Evolutionary conservation across 176 grass and related monocot genomes (phyloP), one percentile per base, ranked within the genome.

Genomic region (Alopecurus myosuroides): DNA sequence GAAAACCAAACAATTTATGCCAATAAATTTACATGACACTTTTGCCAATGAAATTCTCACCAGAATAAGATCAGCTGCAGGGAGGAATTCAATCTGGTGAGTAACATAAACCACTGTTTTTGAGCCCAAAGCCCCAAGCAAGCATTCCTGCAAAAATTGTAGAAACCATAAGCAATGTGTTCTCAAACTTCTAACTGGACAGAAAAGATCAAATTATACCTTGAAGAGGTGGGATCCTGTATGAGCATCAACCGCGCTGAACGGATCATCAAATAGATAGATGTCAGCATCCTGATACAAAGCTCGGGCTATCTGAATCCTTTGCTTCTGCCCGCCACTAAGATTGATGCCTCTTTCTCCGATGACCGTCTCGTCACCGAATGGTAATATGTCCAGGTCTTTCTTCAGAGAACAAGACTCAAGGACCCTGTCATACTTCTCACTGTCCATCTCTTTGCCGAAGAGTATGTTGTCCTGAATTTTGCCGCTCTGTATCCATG

Each of bases 31-130:
- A 9, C 7, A 88, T 72, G 37, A 18, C 70, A 41, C 4, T 9
- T 60, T 56, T 51, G 3, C 28, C 19, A 34, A 80, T 19, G 7
- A 88, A 86, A 57, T 72, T 79, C 73, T 93, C 67, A 98, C 96
- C 82, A 98, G 87, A 73, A 98, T 95, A 75, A 98, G 93, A 40
- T 98, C 91, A 63, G 95, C 91, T 56, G 93, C 63, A 5, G 95
- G 95, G 68, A 98, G 72, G 68, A 98, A 95, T 85, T 98, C 93
- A 69, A 98, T 82, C 78, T 98, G 95, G 63, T 98, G 95, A 9
- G 95, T 98, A 15, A 98, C 91, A 92, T 95, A 98, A 64, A 98
- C 88, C 46, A 98, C 87, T 7, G 95, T 98, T 73, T 98, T 98
- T 70, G 85, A 88, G 77, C 85, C 76, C 82, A 98, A 79, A 84